Conservation (phyloP, 2,329 filamentous ascomycete species). For the Claviceps spartinae region DNA sequence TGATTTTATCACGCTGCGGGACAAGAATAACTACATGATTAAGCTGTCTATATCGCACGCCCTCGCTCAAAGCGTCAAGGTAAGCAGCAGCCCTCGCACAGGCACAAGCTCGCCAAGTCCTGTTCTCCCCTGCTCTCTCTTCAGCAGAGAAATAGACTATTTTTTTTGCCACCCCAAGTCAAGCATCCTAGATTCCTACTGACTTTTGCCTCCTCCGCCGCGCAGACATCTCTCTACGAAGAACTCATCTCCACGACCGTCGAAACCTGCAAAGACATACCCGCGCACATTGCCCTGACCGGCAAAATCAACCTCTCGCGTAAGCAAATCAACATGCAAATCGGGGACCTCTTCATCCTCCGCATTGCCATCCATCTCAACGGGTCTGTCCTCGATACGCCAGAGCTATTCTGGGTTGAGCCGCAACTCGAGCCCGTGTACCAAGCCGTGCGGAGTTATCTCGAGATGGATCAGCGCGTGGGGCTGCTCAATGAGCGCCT, state of each 20-base stretch:
- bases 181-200: constrained; percentile 5
- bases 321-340: constrained; percentile 96
- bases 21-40: constrained; percentile 96
- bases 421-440: constrained; percentile 94
- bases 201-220: constrained; percentile 1
- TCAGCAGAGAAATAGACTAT: not conserved
- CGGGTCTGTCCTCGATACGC: constrained; percentile 89
- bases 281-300: constrained; percentile 80
- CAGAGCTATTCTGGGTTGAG: constrained; percentile 97
- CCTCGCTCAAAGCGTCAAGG: constrained; percentile 88
- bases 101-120: too few relatives aligned
- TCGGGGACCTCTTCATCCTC: constrained; percentile 93
- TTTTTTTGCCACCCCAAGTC: too few relatives aligned
- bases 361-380: constrained; percentile 97
- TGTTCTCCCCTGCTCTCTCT: too few relatives aligned
- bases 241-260: constrained; percentile 91
- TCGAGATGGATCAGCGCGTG: constrained; percentile 97
- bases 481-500: constrained; percentile 77
- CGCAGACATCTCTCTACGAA: constrained; percentile 81
- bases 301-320: constrained; percentile 83
- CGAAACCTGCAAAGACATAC: constrained; percentile 83
- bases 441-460: constrained; percentile 83
- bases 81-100: constrained; percentile 16
- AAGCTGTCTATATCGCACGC: constrained; percentile 95
- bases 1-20: constrained; percentile 89